Evolutionary conservation across 768 basidiomycete species (phyloP), one percentile per base, ranked within the genome.

Genomic region (Suillus weaverae): DNA sequence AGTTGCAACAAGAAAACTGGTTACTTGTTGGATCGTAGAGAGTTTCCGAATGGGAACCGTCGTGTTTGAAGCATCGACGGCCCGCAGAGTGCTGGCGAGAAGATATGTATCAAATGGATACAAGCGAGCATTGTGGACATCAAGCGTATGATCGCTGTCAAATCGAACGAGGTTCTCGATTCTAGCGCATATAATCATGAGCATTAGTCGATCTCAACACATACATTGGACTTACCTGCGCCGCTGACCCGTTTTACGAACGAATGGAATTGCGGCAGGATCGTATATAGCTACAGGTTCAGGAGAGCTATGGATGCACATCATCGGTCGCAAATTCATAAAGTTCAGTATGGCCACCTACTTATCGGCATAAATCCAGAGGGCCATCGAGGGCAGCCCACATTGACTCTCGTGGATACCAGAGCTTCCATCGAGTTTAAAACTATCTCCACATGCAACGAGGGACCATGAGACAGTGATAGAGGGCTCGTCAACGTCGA

Each of bases 41-140:
- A 84, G 62, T 60, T 79, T 80, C 26, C 71, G 79, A 64, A 87
- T 82, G 4, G 82, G 80, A 14, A 84, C 54, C 4, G 78, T 75
- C 38, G 70, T 50, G 67, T 83, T 73, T 16, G 67, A 76, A 43
- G 74, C 67, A 2, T 76, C 73, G 30, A 77, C 68, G 4, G 79
- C 81, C 2, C 81, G 79, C n/a, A 86, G 63, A 38, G 82, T 84
- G 70, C 77, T 84, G 13, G 82, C 76, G 26, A 86, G 77, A 36
- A 76, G 64, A 69, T 87, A 87, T 0, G 78, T 81, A 70, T 87
- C 86, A 71, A 86, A 87, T 1, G 86, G 86, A 68, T 86, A 87
- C 11, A 85, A 70, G 11, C 78, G 81, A 14, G 83, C 83, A 71
- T 82, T 73, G 64, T 85, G 84, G 13, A 85, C 84, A 64, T 87